Evolutionary conservation across 768 basidiomycete genomes (phyloP).

Genomic region (Lactarius psammicola): DNA sequence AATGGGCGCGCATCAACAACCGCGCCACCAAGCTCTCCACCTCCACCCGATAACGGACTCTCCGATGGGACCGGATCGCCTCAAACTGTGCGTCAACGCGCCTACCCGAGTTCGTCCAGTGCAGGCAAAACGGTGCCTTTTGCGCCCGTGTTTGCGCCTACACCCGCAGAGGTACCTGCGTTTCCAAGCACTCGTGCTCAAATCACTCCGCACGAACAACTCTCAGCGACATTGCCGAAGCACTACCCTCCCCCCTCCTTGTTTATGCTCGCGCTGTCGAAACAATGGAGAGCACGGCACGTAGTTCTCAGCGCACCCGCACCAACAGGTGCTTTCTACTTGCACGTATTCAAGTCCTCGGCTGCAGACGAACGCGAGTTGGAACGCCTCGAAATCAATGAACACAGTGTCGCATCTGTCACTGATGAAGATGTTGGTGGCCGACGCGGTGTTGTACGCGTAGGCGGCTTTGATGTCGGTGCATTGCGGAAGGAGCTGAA

Average conservation of each 20-base stretch:
- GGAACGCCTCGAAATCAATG: slow-evolving; percentile 73
- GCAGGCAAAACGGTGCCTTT: slow-evolving; percentile 8
- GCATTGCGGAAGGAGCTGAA: slow-evolving; percentile 36
- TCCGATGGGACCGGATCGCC: slow-evolving; percentile 12
- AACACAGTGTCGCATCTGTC: slow-evolving; percentile 73
- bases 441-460: slow-evolving; percentile 56
- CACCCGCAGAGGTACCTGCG: slow-evolving; percentile 43
- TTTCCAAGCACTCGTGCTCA: slow-evolving; percentile 60
- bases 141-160: slow-evolving; percentile 20
- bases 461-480: slow-evolving; percentile 63
- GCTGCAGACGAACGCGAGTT: slow-evolving; percentile 62
- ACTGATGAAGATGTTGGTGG: slow-evolving; percentile 54
- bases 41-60: background rate
- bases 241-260: slow-evolving; percentile 64
- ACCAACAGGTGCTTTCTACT: slow-evolving; percentile 48
- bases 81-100: slow-evolving; percentile 18
- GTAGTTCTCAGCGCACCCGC: slow-evolving; percentile 49
- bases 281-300: slow-evolving; percentile 66
- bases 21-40: slow-evolving; percentile 1
- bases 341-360: slow-evolving; percentile 72
- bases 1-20: slow-evolving; percentile 7
- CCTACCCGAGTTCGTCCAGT: slow-evolving; percentile 5
- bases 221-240: slow-evolving; percentile 58
- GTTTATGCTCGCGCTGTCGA: slow-evolving; percentile 69
- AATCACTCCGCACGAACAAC: slow-evolving; percentile 52